Base-by-base conservation (phyloP, 2,329 filamentous ascomycete species). In the Diplocarpon mali region DNA sequence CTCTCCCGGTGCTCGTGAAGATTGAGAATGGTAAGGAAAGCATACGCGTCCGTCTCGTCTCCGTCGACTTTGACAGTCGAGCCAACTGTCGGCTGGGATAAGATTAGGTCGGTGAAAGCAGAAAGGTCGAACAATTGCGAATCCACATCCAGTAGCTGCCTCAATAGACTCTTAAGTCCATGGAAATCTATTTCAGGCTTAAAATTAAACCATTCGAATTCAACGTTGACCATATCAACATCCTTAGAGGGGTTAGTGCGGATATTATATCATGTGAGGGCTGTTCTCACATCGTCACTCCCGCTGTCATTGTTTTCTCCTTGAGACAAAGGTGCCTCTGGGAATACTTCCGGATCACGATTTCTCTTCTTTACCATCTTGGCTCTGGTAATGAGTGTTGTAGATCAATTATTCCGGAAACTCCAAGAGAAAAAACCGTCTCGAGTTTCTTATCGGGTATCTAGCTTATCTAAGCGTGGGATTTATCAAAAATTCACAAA, bases 141-240 rank as follows among this genome's bases (percentile, higher is more conserved):
- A 67, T 98, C 92, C 43, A 85, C 78, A 64, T 96, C 92, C 64
- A 98, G 81, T 35, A 98, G 78, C 65, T 98, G 92, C 48, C 90
- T 84, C 48, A 95, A 67, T 7, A 98, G 78, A 9, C 79, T 83
- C 65, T 95, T 95, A 57, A 93, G 76, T 47, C 92, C 92, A 66
- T 96, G 90, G 65, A 96, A 96, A 65, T 98, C 92, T 57, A 94
- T 75, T 7, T 84, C 78, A 2, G 85, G 73, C 57, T 92, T 83
- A 51, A 90, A 94, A 67, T 95, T 93, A 69, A 96, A 98, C 85
- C 88, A 96, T 69, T 98, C 92, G 60, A 98, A 98, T 54, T 96
- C 90, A 46, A 96, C 88, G 61, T 96, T 83, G 53, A 98, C 79
- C 64, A 90, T 83, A 62, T 95, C 85, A 60, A 88, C 83, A 59